Percentiles rank a stretch among this genome's conserved stretches.
These are phyloP conservation scores for Fulvia fulva DNA, from an alignment of 2,329 filamentous ascomycete species.

Conservation along the genomic window DNA sequence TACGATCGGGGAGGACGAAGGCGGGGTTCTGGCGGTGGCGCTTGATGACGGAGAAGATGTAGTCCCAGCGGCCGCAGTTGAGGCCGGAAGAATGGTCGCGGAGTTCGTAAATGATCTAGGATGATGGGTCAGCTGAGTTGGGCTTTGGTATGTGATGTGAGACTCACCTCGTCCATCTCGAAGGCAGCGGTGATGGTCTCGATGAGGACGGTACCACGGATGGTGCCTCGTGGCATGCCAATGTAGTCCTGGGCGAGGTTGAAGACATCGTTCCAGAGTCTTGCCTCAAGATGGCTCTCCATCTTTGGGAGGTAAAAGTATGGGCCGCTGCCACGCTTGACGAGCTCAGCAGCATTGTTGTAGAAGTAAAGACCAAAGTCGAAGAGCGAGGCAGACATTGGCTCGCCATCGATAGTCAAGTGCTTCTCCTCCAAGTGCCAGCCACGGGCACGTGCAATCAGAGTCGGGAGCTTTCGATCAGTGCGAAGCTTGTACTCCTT, in stretches of 20 bases:
- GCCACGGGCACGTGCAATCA: conserved; percentile 90
- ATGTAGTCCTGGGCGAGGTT: conserved; percentile 93
- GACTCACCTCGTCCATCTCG: conserved; percentile 84
- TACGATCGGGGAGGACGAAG: conserved; percentile 90
- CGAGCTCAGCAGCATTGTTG: conserved; percentile 89
- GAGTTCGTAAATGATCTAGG: conserved; percentile 90
- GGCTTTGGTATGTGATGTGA: background rate
- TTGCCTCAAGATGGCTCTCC: conserved; percentile 92
- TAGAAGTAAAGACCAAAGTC: conserved; percentile 99
- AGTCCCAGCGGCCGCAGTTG: conserved; percentile 99
- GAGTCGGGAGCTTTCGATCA: conserved; percentile 78
- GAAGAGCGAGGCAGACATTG: conserved; percentile 87
- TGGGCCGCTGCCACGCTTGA: conserved; percentile 78
- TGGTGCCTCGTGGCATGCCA: conserved; percentile 82
- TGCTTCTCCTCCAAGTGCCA: conserved; percentile 99
- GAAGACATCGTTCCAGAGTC: conserved; percentile 97
- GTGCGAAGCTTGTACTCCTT: conserved; percentile 98
- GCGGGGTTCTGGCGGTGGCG: conserved; percentile 93
- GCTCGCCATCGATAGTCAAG: conserved; percentile 89
- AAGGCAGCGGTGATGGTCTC: conserved; percentile 97
- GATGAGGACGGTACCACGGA: conserved; percentile 91
- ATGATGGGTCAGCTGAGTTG: conserved; percentile 21
- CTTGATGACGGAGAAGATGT: conserved; percentile 99
- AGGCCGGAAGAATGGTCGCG: conserved; percentile 93
- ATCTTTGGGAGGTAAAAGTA: conserved; percentile 98